These are phyloP conservation scores for Pistacia integerrima DNA, from an alignment of 345 rosid species.

Conservation along the genomic window DNA sequence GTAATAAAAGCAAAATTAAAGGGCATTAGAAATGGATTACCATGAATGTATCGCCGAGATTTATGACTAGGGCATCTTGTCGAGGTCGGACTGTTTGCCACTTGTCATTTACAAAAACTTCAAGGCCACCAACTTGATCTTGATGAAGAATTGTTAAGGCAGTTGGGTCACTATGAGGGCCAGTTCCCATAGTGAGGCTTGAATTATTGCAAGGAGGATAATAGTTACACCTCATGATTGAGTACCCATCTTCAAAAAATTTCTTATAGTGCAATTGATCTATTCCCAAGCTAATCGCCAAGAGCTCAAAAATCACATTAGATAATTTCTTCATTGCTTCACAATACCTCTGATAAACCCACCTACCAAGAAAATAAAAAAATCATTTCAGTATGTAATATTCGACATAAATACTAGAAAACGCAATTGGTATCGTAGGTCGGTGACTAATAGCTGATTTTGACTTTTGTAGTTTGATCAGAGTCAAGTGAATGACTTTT, in stretches of 20 bases:
- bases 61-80: slow-evolving; percentile 62
- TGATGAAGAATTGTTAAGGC: slow-evolving; percentile 86
- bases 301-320: slow-evolving; percentile 41
- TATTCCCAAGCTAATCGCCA: slow-evolving; percentile 54
- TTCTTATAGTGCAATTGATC: slow-evolving; percentile 36
- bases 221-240: slow-evolving; percentile 65
- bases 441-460: too few species aligned
- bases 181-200: slow-evolving; percentile 72
- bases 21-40: slow-evolving; percentile 25
- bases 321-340: slow-evolving; percentile 51
- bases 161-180: slow-evolving; percentile 86
- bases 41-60: slow-evolving; percentile 84
- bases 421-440: too few species aligned
- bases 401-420: too few species aligned
- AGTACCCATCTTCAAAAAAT: slow-evolving; percentile 55
- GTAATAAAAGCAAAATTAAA: too few species aligned
- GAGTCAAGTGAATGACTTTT: too few species aligned
- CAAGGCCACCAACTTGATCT: slow-evolving; percentile 77
- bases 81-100: slow-evolving; percentile 71
- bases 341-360: slow-evolving; percentile 52
- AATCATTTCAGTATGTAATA: too few species aligned
- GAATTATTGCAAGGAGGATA: slow-evolving; percentile 69
- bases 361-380: slow-evolving; percentile 24
- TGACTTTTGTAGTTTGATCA: too few species aligned
- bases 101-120: slow-evolving; percentile 56